phyloP scores from a whole-genome alignment of 805 yeast species.

The Candida silvicultrix region DNA sequence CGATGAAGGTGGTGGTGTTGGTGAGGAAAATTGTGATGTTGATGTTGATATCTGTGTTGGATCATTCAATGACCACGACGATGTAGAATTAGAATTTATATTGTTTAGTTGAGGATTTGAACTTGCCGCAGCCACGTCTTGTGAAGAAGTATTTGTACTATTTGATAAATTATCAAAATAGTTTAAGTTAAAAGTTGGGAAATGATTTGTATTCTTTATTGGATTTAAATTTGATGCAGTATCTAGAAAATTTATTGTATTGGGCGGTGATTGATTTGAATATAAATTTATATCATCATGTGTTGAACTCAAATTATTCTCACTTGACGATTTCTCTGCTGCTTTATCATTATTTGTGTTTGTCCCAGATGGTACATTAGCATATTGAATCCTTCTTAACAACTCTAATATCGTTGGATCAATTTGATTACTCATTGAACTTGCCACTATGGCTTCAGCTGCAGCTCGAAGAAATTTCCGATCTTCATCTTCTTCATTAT shows the following conservation, averaged over 20 bases:
- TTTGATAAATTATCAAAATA: conserved; percentile 24
- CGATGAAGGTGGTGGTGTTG: background rate
- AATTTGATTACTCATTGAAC: conserved; percentile 39
- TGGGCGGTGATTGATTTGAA: background rate
- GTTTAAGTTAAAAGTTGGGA: conserved; percentile 22
- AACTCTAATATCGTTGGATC: conserved; percentile 61
- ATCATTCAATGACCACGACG: background rate
- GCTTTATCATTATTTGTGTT: background rate
- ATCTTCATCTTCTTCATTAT: conserved; percentile 35
- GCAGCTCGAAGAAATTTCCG: conserved; percentile 51
- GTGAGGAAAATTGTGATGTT: background rate
- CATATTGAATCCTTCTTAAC: conserved; percentile 53
- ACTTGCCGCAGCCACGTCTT: no score
- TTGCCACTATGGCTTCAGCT: conserved; percentile 53
- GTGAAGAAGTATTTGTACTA: background rate
- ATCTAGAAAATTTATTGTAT: conserved; percentile 4
- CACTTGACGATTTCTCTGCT: no score
- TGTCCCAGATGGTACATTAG: conserved; percentile 15
- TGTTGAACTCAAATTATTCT: background rate
- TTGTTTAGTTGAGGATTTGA: background rate
- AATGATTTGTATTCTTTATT: conserved; percentile 10
- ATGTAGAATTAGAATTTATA: background rate
- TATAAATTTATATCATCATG: background rate
- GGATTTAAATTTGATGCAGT: conserved; percentile 2
- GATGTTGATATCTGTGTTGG: background rate